Evolutionary conservation across 768 basidiomycete species (phyloP).

Genomic region (Tulasnella sp.): DNA sequence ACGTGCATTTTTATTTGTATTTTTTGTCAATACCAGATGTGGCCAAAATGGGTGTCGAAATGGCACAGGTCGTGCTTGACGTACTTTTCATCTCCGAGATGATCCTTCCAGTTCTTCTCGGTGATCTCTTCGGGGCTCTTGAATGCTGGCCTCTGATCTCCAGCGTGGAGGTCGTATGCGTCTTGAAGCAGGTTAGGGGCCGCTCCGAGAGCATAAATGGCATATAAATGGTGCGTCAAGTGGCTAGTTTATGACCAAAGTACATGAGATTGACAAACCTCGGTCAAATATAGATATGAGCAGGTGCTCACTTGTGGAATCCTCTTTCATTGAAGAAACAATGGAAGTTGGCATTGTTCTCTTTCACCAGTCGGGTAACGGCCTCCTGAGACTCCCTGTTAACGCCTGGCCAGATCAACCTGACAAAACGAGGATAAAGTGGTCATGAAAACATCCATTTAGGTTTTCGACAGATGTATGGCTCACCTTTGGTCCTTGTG

Average conservation of each 20-base stretch:
- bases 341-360: constrained; percentile 40
- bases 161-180: constrained; percentile 31
- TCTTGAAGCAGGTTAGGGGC: constrained; percentile 32
- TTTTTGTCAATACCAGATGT: neutral
- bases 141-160: constrained; percentile 30
- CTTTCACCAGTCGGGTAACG: too few species aligned
- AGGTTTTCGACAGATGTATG: too few species aligned
- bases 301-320: constrained; percentile 39
- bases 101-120: constrained; percentile 38
- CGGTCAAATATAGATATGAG: neutral
- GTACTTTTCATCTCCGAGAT: constrained; percentile 48
- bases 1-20: neutral
- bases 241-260: constrained; percentile 36
- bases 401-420: too few species aligned
- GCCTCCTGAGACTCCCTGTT: too few species aligned
- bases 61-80: too few species aligned
- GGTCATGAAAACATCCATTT: too few species aligned
- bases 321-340: constrained; percentile 38
- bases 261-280: too few species aligned
- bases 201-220: constrained; percentile 52
- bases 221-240: constrained; percentile 44
- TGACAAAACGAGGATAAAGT: too few species aligned
- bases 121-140: constrained; percentile 38
- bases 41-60: too few species aligned
- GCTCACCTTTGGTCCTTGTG: too few species aligned